phyloP scores from a whole-genome alignment of 2,329 filamentous ascomycete genomes.

The Amphichorda felina region DNA sequence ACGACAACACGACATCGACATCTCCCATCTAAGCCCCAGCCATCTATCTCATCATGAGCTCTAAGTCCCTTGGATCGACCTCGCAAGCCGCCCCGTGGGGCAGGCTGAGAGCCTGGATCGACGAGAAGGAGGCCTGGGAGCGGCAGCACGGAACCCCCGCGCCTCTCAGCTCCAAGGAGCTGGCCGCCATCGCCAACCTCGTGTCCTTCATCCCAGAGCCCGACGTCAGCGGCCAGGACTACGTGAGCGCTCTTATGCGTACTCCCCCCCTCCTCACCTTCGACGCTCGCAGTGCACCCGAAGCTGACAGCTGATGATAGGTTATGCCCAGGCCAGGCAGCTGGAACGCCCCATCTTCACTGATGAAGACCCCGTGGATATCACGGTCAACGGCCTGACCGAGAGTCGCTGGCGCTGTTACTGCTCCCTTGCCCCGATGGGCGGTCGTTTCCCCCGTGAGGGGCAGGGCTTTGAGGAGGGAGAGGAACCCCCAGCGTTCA shows the following conservation, averaged over 20 bases:
- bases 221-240: slow-evolving; percentile 12
- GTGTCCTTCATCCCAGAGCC: slow-evolving; percentile 17
- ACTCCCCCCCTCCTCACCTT: background rate
- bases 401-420: slow-evolving; percentile 12
- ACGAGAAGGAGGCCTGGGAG: slow-evolving; percentile 24
- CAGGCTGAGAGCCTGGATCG: slow-evolving; percentile 26
- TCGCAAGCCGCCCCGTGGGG: slow-evolving; percentile 14
- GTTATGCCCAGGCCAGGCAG: slow-evolving; percentile 6
- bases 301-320: slow-evolving; percentile 4
- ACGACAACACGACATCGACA: too few relatives aligned
- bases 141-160: slow-evolving; percentile 15
- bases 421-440: slow-evolving; percentile 11
- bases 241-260: slow-evolving; percentile 17
- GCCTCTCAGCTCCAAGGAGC: slow-evolving; percentile 23
- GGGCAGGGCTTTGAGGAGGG: slow-evolving; percentile 20
- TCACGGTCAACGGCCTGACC: slow-evolving; percentile 11
- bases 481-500: slow-evolving; percentile 21
- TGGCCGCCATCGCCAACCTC: slow-evolving; percentile 26
- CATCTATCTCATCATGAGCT: too few relatives aligned
- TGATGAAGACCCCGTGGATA: slow-evolving; percentile 6
- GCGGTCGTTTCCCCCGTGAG: slow-evolving; percentile 12
- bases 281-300: too few relatives aligned
- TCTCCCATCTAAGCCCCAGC: too few relatives aligned
- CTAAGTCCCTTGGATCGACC: too few relatives aligned
- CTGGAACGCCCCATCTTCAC: slow-evolving; percentile 5